Evolutionary conservation across 495 filamentous ascomycete species (phyloP).

Genomic region (Penicillium desertorum): DNA sequence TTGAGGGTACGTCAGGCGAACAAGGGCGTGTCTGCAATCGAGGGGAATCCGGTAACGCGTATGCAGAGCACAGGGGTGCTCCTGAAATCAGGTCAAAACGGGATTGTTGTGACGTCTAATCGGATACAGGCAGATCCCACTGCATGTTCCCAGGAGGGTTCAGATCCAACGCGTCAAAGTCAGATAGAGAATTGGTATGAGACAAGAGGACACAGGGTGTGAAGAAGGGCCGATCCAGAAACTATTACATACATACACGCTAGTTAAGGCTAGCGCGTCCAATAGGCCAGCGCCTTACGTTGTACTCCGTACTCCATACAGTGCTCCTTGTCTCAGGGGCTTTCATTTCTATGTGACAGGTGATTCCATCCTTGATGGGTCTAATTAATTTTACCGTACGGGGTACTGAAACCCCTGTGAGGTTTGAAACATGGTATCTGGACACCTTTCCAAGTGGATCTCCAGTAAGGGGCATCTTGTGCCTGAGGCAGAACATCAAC

Average conservation of each 20-base stretch:
- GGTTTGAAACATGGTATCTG: background rate
- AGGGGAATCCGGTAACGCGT: conserved; percentile 22
- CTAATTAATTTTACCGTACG: background rate
- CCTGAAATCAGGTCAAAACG: conserved; percentile 6
- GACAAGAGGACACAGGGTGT: conserved; percentile 17
- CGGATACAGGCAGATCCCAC: conserved; percentile 13
- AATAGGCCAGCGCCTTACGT: conserved; percentile 21
- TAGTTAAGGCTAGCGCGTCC: conserved; percentile 29
- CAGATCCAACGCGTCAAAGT: conserved; percentile 13
- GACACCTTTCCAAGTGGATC: background rate
- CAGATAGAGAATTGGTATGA: conserved; percentile 10
- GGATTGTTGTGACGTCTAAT: conserved; percentile 7
- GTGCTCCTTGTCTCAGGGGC: conserved; percentile 15
- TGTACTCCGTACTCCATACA: conserved; percentile 12
- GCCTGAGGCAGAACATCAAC: background rate
- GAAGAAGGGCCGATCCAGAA: conserved; percentile 27
- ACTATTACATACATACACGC: conserved; percentile 21
- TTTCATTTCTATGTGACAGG: conserved; percentile 4
- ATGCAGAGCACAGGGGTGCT: conserved; percentile 16
- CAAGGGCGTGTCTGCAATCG: conserved; percentile 22
- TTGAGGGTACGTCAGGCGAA: conserved; percentile 14
- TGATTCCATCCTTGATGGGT: background rate
- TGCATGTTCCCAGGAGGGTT: conserved; percentile 14
- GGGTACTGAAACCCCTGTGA: background rate
- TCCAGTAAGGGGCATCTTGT: background rate